Percentiles rank a stretch among this genome's conserved stretches.
These are phyloP conservation scores for Botryobasidium botryosum DNA, from an alignment of 768 basidiomycete species.

Conservation along the genomic window DNA sequence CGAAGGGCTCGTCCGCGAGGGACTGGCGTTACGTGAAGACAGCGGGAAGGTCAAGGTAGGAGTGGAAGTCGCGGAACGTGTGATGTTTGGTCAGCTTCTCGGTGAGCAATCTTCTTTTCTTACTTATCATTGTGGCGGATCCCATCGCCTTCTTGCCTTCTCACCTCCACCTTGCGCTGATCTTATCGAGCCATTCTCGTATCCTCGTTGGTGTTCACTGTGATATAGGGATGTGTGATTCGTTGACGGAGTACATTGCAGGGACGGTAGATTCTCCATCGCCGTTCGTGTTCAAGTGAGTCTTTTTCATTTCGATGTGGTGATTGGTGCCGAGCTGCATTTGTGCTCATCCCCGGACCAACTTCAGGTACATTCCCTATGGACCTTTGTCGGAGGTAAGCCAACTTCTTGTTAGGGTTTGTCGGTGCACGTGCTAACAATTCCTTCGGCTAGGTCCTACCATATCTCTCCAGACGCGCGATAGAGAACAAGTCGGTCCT, in stretches of 20 bases:
- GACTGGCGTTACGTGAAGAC: constrained; percentile 29
- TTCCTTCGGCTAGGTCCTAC: constrained; percentile 45
- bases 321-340: neutral
- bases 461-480: constrained; percentile 74
- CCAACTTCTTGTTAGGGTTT: constrained; percentile 3
- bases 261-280: constrained; percentile 29
- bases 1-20: constrained; percentile 36
- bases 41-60: constrained; percentile 24
- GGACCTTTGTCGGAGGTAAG: constrained; percentile 48
- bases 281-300: constrained; percentile 68
- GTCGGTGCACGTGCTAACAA: constrained; percentile 9
- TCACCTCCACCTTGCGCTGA: neutral
- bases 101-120: constrained; percentile 29
- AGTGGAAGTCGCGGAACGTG: constrained; percentile 41
- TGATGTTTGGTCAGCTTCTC: constrained; percentile 68
- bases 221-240: constrained; percentile 89
- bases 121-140: neutral
- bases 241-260: constrained; percentile 55
- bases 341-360: neutral
- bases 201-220: neutral
- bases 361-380: constrained; percentile 49
- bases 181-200: neutral
- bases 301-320: constrained; percentile 14
- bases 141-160: too few species aligned
- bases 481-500: constrained; percentile 88